Evolutionary conservation across 495 filamentous ascomycete genomes (phyloP).

Genomic region (Annulohypoxylon stygium): DNA sequence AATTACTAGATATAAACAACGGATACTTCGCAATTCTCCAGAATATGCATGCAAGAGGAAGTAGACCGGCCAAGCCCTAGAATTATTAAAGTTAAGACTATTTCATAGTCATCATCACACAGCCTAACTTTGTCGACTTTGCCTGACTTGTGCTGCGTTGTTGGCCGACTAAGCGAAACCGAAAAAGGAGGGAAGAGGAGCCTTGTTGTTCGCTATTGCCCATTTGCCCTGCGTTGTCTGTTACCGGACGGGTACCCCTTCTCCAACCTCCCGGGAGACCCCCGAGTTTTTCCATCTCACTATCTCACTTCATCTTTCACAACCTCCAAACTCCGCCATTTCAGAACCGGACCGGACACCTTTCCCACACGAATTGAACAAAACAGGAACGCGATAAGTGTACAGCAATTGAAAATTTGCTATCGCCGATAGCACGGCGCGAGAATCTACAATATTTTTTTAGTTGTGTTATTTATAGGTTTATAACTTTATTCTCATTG

Average conservation of each 20-base stretch:
- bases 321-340: conserved; percentile 29
- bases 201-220: conserved; percentile 31
- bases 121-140: conserved; percentile 5
- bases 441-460: conserved; percentile 6
- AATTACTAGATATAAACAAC: conserved; percentile 1
- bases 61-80: neutral
- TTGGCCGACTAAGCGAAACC: conserved; percentile 40
- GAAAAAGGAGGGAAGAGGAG: conserved; percentile 18
- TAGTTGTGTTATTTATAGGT: conserved; percentile 20
- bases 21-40: neutral
- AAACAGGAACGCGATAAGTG: conserved; percentile 17
- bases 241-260: conserved; percentile 2
- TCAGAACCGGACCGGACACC: conserved; percentile 28
- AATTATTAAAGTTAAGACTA: conserved; percentile 26
- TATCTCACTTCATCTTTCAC: conserved; percentile 22
- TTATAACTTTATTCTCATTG: conserved; percentile 30
- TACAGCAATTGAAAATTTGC: conserved; percentile 17
- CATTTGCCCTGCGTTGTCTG: conserved; percentile 11
- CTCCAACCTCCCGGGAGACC: conserved; percentile 26
- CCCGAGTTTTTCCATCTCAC: conserved; percentile 29
- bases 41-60: neutral
- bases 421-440: conserved; percentile 22
- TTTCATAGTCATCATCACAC: conserved; percentile 25
- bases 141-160: conserved; percentile 21
- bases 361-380: conserved; percentile 39